These are phyloP conservation scores for Heliocybe sulcata DNA, from an alignment of 1,284 basidiomycete species.

Conservation along the genomic window DNA sequence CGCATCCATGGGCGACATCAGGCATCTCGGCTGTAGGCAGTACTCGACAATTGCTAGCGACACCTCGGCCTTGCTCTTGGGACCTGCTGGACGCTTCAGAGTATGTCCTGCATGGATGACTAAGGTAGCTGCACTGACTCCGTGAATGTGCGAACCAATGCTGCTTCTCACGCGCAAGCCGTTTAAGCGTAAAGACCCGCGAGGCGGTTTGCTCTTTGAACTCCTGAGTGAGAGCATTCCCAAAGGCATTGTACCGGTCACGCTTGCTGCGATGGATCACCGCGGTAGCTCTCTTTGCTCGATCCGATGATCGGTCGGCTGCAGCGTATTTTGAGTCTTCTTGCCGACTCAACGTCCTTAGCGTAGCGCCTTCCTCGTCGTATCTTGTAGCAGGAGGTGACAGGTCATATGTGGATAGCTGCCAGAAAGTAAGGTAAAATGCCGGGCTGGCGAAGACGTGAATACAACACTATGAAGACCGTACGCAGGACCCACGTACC, in stretches of 20 bases:
- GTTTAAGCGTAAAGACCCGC: conserved; percentile 67
- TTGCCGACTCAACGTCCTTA: conserved; percentile 51
- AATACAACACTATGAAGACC: conserved; percentile 3
- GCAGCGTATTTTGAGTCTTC: conserved; percentile 51
- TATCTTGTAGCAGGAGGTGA: conserved; percentile 63
- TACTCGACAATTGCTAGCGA: conserved; percentile 74
- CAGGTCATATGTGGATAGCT: conserved; percentile 85
- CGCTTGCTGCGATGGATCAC: conserved; percentile 49
- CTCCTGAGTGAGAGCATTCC: conserved; percentile 53
- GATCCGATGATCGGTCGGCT: conserved; percentile 61
- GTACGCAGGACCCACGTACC: conserved; percentile 37
- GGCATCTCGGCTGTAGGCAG: conserved; percentile 88
- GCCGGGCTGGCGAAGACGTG: conserved; percentile 50
- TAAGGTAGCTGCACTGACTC: conserved; percentile 31
- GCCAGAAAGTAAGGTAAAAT: conserved; percentile 95
- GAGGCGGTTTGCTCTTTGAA: conserved; percentile 71
- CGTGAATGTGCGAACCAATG: conserved; percentile 75
- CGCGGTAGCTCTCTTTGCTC: conserved; percentile 46
- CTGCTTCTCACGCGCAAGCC: conserved; percentile 74
- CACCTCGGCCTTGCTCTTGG: conserved; percentile 47
- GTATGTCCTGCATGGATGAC: background rate
- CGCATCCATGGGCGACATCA: conserved; percentile 94
- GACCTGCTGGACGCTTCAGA: conserved; percentile 18
- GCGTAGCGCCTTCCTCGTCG: conserved; percentile 56
- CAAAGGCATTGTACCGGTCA: conserved; percentile 53